A percentile compares a stretch with the other conserved stretches of the same genome.
Evolutionary conservation across 2,329 filamentous ascomycete genomes (phyloP).

Genomic region (Hypoxylon sp.): DNA sequence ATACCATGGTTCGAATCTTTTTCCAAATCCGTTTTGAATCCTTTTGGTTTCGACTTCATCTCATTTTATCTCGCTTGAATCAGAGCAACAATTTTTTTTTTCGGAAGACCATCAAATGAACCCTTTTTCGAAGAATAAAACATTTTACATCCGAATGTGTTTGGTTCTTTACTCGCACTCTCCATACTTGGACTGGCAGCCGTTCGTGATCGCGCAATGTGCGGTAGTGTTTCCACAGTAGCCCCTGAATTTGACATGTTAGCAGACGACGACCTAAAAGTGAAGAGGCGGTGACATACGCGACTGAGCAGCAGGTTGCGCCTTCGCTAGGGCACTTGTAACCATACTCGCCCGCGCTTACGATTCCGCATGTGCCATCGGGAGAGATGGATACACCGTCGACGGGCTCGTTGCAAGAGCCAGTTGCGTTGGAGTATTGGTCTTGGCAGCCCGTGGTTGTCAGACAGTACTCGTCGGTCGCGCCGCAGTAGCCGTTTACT

Average conservation of each 20-base stretch:
- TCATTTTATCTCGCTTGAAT: no score
- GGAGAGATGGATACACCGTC: slow-evolving; percentile 42
- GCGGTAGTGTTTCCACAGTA: slow-evolving; percentile 45
- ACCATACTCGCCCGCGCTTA: slow-evolving; percentile 41
- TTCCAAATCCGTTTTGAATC: no score
- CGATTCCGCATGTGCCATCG: slow-evolving; percentile 46
- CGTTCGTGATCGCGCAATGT: slow-evolving; percentile 40
- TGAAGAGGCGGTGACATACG: slow-evolving; percentile 36
- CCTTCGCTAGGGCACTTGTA: slow-evolving; percentile 42
- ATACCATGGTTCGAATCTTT: no score
- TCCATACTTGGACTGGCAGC: slow-evolving; percentile 45
- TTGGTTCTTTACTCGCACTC: slow-evolving; percentile 38
- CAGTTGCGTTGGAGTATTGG: slow-evolving; percentile 43
- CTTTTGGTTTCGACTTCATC: no score
- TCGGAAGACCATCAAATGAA: no score
- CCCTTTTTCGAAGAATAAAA: no score
- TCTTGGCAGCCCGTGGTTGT: slow-evolving; percentile 44
- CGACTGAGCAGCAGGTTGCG: slow-evolving; percentile 42
- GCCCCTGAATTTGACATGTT: slow-evolving; percentile 35
- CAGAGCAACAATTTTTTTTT: no score
- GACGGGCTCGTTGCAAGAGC: slow-evolving; percentile 41
- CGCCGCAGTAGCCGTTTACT: slow-evolving; percentile 44
- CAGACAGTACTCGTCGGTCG: slow-evolving; percentile 43
- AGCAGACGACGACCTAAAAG: background rate
- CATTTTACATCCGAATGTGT: no score